Evolutionary conservation across 1,284 basidiomycete species (phyloP).

Genomic region (Sporisorium scitamineum): DNA sequence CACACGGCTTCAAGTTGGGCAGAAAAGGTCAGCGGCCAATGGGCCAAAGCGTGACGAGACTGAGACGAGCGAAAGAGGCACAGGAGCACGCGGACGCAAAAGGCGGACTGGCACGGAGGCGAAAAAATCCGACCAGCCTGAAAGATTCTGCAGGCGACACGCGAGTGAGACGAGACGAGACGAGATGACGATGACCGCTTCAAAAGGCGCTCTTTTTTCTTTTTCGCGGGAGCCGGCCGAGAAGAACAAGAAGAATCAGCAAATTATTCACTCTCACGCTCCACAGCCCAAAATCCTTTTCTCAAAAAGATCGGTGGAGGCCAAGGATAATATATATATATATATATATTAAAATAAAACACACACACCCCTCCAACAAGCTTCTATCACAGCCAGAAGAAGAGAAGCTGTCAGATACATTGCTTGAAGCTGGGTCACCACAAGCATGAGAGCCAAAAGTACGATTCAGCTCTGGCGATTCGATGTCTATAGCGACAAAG

Average conservation of each 20-base stretch:
- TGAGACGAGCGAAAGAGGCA: constrained; percentile 3
- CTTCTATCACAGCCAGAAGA: not conserved
- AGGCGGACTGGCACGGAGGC: not conserved
- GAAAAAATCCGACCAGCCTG: constrained; percentile 1
- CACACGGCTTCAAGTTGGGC: not conserved
- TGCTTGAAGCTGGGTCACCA: not conserved
- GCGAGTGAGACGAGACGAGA: not conserved
- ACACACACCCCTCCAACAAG: not conserved
- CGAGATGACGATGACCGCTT: constrained; percentile 6
- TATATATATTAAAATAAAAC: constrained; percentile 10
- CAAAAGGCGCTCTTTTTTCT: not conserved
- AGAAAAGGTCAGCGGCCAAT: not conserved
- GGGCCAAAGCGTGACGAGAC: constrained; percentile 4
- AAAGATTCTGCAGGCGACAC: not conserved
- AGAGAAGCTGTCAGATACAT: too few species aligned
- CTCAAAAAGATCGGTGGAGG: constrained; percentile 27
- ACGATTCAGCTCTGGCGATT: not conserved
- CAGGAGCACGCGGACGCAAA: constrained; percentile 2
- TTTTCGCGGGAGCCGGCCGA: constrained; percentile 18
- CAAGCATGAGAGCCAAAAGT: not conserved
- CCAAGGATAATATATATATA: not conserved
- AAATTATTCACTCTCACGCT: not conserved
- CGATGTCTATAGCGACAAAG: not conserved
- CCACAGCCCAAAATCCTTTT: not conserved
- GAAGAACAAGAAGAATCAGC: constrained; percentile 4